phyloP scores from a whole-genome alignment of 805 yeast species.

The Candida corydali region DNA sequence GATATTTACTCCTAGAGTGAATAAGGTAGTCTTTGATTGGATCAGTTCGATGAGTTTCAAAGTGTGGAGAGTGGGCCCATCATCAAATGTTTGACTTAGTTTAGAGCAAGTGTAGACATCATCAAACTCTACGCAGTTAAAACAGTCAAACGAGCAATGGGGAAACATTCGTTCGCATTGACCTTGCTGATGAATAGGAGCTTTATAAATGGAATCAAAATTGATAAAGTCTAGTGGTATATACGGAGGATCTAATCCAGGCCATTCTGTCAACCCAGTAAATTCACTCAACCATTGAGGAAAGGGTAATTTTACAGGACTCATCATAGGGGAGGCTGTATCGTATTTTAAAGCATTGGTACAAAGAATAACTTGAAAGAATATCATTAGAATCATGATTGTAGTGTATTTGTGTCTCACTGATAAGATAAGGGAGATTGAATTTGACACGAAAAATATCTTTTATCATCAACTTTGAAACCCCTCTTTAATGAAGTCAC shows the following conservation, averaged over 20 bases:
- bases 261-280: conserved; percentile 79
- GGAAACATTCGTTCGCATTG: conserved; percentile 40
- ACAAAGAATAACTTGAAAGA: too few relatives aligned
- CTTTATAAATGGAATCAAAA: conserved; percentile 36
- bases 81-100: conserved; percentile 88
- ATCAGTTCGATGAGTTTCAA: conserved; percentile 53
- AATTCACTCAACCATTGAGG: conserved; percentile 77
- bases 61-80: conserved; percentile 84
- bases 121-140: conserved; percentile 68
- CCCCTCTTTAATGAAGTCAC: background rate
- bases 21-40: conserved; percentile 62
- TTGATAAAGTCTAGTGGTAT: conserved; percentile 74
- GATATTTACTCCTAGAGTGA: conserved; percentile 79
- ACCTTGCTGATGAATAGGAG: conserved; percentile 51
- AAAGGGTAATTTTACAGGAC: conserved; percentile 39
- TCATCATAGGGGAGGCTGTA: conserved; percentile 5
- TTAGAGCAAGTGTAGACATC: conserved; percentile 73
- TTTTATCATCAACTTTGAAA: background rate
- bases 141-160: conserved; percentile 81
- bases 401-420: too few relatives aligned
- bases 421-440: conserved; percentile 1
- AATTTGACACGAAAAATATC: background rate
- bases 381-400: too few relatives aligned
- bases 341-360: background rate
- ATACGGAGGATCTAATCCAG: conserved; percentile 83